Conservation (phyloP, 495 filamentous ascomycete genomes). For the Halenospora varia region DNA sequence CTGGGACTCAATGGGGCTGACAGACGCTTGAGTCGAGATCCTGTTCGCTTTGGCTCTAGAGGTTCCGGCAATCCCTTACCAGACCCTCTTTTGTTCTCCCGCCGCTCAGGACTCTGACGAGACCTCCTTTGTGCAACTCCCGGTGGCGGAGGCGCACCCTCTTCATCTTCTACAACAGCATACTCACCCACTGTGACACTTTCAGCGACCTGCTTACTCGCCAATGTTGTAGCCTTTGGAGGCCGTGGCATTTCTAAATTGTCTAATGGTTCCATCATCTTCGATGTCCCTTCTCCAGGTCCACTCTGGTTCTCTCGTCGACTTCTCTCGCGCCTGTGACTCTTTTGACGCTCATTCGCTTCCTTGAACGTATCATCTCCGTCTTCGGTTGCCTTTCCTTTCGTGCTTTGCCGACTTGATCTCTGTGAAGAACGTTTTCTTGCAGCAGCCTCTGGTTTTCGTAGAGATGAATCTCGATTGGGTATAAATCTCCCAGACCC, state of each 20-base stretch:
- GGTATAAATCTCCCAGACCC: constrained; percentile 55
- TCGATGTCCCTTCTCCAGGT: constrained; percentile 31
- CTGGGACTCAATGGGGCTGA: constrained; percentile 39
- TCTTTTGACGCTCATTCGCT: constrained; percentile 9
- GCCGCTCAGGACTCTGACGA: constrained; percentile 38
- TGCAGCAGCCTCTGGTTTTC: constrained; percentile 41
- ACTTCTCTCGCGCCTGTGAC: constrained; percentile 16
- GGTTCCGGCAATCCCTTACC: constrained; percentile 39
- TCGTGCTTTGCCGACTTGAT: constrained; percentile 22
- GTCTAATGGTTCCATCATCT: constrained; percentile 27
- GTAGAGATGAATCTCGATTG: constrained; percentile 61
- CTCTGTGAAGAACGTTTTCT: constrained; percentile 20
- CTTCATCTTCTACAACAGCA: constrained; percentile 26
- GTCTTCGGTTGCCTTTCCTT: constrained; percentile 30
- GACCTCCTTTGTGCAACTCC: constrained; percentile 54
- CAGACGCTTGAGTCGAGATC: constrained; percentile 43
- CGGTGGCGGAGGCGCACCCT: constrained; percentile 68
- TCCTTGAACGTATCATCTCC: constrained; percentile 20
- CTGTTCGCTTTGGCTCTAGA: constrained; percentile 37
- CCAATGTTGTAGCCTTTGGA: constrained; percentile 11
- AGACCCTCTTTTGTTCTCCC: constrained; percentile 33
- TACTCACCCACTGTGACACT: constrained; percentile 16
- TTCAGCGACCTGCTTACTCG: constrained; percentile 10
- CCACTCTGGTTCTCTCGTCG: constrained; percentile 19
- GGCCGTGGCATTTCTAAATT: constrained; percentile 26